Conservation (phyloP, 441 rosid genomes). For the Gossypium armourianum region DNA sequence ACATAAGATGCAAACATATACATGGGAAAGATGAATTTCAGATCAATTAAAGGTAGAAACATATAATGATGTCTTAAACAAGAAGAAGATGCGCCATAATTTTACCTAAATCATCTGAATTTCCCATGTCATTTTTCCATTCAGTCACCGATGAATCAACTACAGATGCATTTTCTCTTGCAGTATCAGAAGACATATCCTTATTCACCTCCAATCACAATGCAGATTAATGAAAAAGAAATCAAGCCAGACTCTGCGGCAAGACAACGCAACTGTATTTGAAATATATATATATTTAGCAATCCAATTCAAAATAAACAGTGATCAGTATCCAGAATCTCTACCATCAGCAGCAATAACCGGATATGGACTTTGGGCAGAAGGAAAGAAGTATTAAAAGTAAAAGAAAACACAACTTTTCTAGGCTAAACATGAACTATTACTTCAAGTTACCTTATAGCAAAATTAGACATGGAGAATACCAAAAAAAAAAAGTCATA, state of each 20-base stretch:
- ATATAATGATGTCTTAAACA: neutral
- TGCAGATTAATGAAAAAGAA: slow-evolving; percentile 1
- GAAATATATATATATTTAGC: neutral
- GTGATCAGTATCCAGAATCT: neutral
- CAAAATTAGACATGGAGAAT: neutral
- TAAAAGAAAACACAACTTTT: neutral
- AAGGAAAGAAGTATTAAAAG: neutral
- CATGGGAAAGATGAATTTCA: neutral
- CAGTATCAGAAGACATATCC: slow-evolving; percentile 74
- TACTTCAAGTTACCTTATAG: neutral
- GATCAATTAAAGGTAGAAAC: neutral
- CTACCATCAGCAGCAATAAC: neutral
- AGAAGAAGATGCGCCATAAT: neutral
- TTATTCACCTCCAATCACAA: slow-evolving; percentile 24
- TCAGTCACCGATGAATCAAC: slow-evolving; percentile 79
- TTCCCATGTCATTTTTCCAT: slow-evolving; percentile 57
- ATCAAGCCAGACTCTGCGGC: slow-evolving; percentile 7
- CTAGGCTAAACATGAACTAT: neutral
- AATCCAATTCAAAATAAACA: neutral
- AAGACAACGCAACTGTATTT: neutral
- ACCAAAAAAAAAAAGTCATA: no score
- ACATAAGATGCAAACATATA: neutral
- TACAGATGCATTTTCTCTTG: slow-evolving; percentile 70
- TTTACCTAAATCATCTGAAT: slow-evolving; percentile 66
- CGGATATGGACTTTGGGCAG: neutral